Evolutionary conservation across 208 protist genomes (phyloP).

Genomic region (Leishmania tarentolae): DNA sequence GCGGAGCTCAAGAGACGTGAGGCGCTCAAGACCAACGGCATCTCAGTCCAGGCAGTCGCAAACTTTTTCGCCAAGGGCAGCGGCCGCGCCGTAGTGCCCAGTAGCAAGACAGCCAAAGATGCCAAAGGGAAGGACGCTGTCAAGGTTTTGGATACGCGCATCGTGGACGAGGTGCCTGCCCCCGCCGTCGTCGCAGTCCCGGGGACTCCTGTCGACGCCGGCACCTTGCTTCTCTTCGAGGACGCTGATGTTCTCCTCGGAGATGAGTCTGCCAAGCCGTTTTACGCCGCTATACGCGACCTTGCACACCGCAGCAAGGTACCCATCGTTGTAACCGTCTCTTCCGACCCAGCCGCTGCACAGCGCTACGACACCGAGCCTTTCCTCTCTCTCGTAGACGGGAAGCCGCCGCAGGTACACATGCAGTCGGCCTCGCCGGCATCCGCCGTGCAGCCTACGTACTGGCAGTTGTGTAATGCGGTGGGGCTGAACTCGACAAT

Average conservation of each 20-base stretch:
- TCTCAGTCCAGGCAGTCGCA: constrained; percentile 65
- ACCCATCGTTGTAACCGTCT: constrained; percentile 80
- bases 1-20: constrained; percentile 21
- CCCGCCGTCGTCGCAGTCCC: background rate
- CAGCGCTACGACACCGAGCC: constrained; percentile 33
- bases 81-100: constrained; percentile 3
- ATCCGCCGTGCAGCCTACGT: constrained; percentile 8
- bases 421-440: background rate
- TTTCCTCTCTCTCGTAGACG: background rate
- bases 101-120: constrained; percentile 3
- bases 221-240: constrained; percentile 83
- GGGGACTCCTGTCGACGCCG: constrained; percentile 3
- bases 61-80: constrained; percentile 59
- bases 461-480: constrained; percentile 25
- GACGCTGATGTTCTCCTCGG: constrained; percentile 82
- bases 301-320: constrained; percentile 77
- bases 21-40: constrained; percentile 56
- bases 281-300: constrained; percentile 81
- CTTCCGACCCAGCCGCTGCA: constrained; percentile 26
- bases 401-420: background rate
- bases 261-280: constrained; percentile 62
- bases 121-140: background rate
- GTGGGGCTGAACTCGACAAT: constrained; percentile 26
- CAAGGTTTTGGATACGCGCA: background rate
- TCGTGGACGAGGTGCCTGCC: background rate